Evolutionary conservation across 495 filamentous ascomycete genomes (phyloP).

Genomic region (Penicillium lividum): DNA sequence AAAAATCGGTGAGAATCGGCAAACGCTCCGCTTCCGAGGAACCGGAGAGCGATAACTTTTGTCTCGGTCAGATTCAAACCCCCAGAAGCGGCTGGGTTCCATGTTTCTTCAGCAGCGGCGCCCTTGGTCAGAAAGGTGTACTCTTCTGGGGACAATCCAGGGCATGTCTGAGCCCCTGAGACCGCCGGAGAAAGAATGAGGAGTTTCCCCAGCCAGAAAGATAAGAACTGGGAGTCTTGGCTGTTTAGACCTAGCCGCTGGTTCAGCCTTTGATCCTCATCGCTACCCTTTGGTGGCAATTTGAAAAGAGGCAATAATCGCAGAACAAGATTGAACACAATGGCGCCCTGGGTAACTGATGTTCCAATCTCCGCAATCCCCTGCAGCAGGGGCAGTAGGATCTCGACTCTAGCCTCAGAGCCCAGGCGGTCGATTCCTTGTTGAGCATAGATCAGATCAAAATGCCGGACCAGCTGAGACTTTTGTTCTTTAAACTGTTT

Average conservation of each 20-base stretch:
- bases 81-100: conserved; percentile 57
- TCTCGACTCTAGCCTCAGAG: conserved; percentile 60
- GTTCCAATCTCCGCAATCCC: conserved; percentile 69
- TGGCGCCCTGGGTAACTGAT: conserved; percentile 61
- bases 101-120: conserved; percentile 63
- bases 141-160: conserved; percentile 70
- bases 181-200: conserved; percentile 62
- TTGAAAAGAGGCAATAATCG: conserved; percentile 70
- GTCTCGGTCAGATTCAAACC: conserved; percentile 66
- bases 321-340: conserved; percentile 82
- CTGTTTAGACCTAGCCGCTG: conserved; percentile 64
- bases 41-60: conserved; percentile 66
- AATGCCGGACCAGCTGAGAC: conserved; percentile 73
- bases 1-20: conserved; percentile 75
- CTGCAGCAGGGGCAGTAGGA: conserved; percentile 71
- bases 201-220: conserved; percentile 76
- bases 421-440: conserved; percentile 76
- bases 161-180: conserved; percentile 50
- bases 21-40: conserved; percentile 85
- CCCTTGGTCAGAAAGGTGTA: conserved; percentile 66
- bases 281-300: conserved; percentile 71
- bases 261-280: conserved; percentile 72
- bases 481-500: conserved; percentile 86
- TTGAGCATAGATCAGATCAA: conserved; percentile 87
- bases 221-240: conserved; percentile 72